Evolutionary conservation across 2,329 filamentous ascomycete species (phyloP).

Genomic region (Phialemonium atrogriseum): DNA sequence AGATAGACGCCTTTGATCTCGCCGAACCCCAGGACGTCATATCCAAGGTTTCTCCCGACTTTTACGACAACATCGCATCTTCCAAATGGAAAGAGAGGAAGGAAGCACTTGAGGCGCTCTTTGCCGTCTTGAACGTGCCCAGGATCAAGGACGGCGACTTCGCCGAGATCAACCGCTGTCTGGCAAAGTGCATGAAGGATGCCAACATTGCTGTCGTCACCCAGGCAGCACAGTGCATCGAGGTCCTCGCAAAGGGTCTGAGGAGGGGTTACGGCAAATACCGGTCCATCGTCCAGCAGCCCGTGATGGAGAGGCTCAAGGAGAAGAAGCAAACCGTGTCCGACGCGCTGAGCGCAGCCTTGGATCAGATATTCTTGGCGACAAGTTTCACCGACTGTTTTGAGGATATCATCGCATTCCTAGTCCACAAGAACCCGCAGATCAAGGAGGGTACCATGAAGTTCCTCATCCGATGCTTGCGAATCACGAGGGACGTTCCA

Average conservation of each 20-base stretch:
- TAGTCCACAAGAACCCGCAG: slow-evolving; percentile 93
- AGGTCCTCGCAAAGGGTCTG: slow-evolving; percentile 79
- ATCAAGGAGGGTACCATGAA: slow-evolving; percentile 94
- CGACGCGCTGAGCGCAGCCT: slow-evolving; percentile 76
- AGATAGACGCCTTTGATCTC: slow-evolving; percentile 73
- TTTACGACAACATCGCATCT: slow-evolving; percentile 75
- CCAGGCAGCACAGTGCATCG: slow-evolving; percentile 86
- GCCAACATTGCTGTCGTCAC: slow-evolving; percentile 94
- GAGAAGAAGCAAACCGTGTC: slow-evolving; percentile 91
- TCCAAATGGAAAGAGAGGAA: slow-evolving; percentile 99
- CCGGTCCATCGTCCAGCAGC: slow-evolving; percentile 68
- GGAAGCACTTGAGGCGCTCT: slow-evolving; percentile 79
- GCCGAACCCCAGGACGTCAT: slow-evolving; percentile 83
- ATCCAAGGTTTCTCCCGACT: slow-evolving; percentile 71
- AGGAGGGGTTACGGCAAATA: slow-evolving; percentile 74
- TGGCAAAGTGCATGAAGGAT: slow-evolving; percentile 98
- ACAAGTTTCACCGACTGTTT: slow-evolving; percentile 76
- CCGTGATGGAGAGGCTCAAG: slow-evolving; percentile 92
- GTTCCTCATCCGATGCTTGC: slow-evolving; percentile 83
- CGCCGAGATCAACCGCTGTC: slow-evolving; percentile 69
- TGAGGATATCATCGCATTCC: slow-evolving; percentile 79
- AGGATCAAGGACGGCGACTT: slow-evolving; percentile 88
- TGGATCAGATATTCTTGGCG: slow-evolving; percentile 60
- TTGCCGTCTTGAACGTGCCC: slow-evolving; percentile 69
- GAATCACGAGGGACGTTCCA: slow-evolving; percentile 75